Evolutionary conservation across 805 yeast species (phyloP), one percentile per base, ranked within the genome.

Genomic region (Cyberlindnera maclurae): DNA sequence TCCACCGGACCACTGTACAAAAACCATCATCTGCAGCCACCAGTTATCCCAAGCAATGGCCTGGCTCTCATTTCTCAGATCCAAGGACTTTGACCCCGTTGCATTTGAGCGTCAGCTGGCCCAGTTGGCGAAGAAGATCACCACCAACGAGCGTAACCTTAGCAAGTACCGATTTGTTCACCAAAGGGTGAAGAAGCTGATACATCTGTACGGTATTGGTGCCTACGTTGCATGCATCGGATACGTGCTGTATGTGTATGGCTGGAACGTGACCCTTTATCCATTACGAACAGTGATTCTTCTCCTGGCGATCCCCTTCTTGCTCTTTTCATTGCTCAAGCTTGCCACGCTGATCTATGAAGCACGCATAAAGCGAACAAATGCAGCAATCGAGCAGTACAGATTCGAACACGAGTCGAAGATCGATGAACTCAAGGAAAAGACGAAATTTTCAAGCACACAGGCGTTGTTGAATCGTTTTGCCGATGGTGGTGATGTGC

Each of bases 401-500:
- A 59, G 63, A 40, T 64, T 63, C 17, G 57, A 65, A 34, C 86
- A 79, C 43, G 62, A 64, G 39, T 59, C 59, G 18, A 77, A 78
- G 54, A 68, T 83, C 35, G 82, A 79, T 16, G 83, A 78, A 44
- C 64, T 83, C 59, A 84, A 84, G 59, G 66, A 71, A 40, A 69
- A 75, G 52, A 83, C 95, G 12, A 82, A 84, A 47, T 90, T 77
- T 58, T 73, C 82, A 50, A 70, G 79, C 12, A 84, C 96, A 1
- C 79, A 77, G 58, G 77, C 82, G n/a, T 67, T 89, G 33, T 62
- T 89, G 32, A 73, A 71, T 37, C 69, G 88, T 51, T 88, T 74
- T 47, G 63, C 71, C 9, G 57, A 61, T 29, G 85, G 82, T 12
- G 71, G 65, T 35, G 78, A 73, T 52, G 62, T 66, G 20, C 53